phyloP scores from a whole-genome alignment of 441 rosid genomes.

The Mallotus japonicus region DNA sequence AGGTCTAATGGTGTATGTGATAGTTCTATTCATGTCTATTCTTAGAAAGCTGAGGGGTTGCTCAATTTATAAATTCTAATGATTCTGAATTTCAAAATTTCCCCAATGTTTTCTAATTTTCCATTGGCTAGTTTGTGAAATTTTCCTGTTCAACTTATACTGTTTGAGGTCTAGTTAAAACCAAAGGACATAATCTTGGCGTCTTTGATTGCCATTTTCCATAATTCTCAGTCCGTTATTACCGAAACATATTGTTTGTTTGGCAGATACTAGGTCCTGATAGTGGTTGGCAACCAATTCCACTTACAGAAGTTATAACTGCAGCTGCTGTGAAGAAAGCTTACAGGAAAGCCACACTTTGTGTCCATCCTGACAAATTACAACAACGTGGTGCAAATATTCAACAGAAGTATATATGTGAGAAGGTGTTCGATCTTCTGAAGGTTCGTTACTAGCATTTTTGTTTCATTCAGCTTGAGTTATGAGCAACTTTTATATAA shows the following conservation, averaged over 20 bases:
- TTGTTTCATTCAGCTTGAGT: neutral
- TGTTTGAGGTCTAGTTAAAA: slow-evolving; percentile 1
- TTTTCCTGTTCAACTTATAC: neutral
- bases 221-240: neutral
- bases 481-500: neutral
- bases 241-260: slow-evolving; percentile 10
- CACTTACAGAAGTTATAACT: slow-evolving; percentile 89
- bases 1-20: neutral
- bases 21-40: neutral
- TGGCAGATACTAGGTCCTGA: slow-evolving; percentile 81
- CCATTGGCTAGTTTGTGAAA: neutral
- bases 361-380: slow-evolving; percentile 94
- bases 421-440: slow-evolving; percentile 92
- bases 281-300: slow-evolving; percentile 92
- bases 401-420: slow-evolving; percentile 86
- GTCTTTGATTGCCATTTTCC: slow-evolving; percentile 5
- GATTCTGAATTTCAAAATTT: neutral
- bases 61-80: neutral
- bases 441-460: slow-evolving; percentile 45
- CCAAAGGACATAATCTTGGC: neutral
- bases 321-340: slow-evolving; percentile 92
- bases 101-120: neutral
- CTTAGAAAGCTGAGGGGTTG: neutral
- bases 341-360: slow-evolving; percentile 93
- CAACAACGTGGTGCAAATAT: slow-evolving; percentile 88